Evolutionary conservation across 257 asterid species (phyloP).

Genomic region (Asclepias syriaca): DNA sequence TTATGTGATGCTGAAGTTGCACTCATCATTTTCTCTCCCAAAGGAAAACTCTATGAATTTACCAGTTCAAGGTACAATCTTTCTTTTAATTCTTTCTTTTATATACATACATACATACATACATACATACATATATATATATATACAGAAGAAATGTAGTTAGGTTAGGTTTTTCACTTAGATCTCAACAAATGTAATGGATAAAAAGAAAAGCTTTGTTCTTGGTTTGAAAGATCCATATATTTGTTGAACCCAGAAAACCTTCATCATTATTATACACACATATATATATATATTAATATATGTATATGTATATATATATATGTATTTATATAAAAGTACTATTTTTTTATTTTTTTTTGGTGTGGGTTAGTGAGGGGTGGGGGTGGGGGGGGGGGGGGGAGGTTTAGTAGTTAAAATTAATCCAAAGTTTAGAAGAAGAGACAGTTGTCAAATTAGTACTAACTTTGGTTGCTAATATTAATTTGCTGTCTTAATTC

Average conservation of each 20-base stretch:
- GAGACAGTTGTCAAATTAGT: conserved; percentile 29
- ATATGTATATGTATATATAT: no score
- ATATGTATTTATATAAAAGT: no score
- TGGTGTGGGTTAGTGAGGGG: background rate
- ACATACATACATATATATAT: no score
- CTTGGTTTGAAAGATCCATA: background rate
- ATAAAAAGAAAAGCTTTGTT: no score
- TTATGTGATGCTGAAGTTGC: conserved; percentile 90
- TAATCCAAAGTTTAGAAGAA: background rate
- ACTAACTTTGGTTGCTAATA: background rate
- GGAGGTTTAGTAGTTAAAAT: conserved; percentile 9
- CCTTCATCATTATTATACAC: no score
- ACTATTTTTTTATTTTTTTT: background rate
- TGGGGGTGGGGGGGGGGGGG: background rate
- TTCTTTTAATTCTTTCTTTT: no score
- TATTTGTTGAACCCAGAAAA: no score
- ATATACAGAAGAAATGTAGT: no score
- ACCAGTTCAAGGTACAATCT: conserved; percentile 62
- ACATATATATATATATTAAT: no score
- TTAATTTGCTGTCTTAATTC: conserved; percentile 23
- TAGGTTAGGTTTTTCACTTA: background rate
- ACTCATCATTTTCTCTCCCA: conserved; percentile 69
- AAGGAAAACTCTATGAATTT: conserved; percentile 79
- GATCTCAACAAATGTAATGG: conserved; percentile 11
- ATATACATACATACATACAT: no score